Base-by-base conservation (phyloP, 1,284 basidiomycete species). In the Sporisorium exsertum region DNA sequence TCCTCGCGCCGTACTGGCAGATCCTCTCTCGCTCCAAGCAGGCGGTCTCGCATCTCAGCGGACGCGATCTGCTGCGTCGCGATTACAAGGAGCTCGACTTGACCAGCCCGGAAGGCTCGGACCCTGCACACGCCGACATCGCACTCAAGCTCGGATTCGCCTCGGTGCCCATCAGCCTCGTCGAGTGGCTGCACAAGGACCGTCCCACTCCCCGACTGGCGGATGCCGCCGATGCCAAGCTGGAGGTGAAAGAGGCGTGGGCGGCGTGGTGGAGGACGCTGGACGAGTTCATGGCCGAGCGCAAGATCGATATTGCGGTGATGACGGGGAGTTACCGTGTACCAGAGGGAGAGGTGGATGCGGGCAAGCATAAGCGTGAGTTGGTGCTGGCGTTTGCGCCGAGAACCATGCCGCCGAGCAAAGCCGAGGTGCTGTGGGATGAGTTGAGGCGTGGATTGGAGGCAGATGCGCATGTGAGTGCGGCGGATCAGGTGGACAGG, bases 51-150 rank as follows among this genome's bases (percentile, higher is more conserved):
- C 89, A 90, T 69, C 88, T 98, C 27, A 87, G 87, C 35, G 90
- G 91, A 0, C 87, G 89, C 53, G 94, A 97, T 79, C 89, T 97
- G 29, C 88, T 98, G 5, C 88, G 92, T 20, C 88, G 96, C 20
- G 96, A 98, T 86, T 99, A 95, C 88, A 98, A 99, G 86, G 91
- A 80, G 43, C 40, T 68, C 24, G 60, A 64, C 27, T 70, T 77
- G 13, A 42, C 56, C 29, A 16, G 20, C 16, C 50, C 51, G 1
- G 33, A 53, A 45, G 43, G 47, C 33, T 52, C 51, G 8, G 57
- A 51, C 35, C 7, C 51, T 2, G 33, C 57, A 13, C 10, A 16
- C 24, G 55, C 61, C 0, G 29, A 56, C 6, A 13, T 76, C 0
- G 27, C 65, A 15, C 75, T 73, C 43, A 70, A 70, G 26, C 62